phyloP scores from a whole-genome alignment of 805 yeast species.

The Starmerella vitae region DNA sequence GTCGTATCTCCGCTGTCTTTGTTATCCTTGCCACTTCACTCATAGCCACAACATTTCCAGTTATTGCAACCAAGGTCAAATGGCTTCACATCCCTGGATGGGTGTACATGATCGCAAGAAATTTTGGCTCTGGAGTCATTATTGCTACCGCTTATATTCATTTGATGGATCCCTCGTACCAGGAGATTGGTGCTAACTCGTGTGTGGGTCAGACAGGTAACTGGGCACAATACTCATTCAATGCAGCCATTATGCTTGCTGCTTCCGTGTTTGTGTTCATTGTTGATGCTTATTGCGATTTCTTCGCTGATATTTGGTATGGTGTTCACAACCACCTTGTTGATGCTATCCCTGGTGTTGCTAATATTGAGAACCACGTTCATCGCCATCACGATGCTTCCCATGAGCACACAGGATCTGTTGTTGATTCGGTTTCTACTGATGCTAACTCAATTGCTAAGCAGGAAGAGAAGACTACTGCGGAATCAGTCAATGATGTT shows the following conservation, averaged over 20 bases:
- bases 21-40: constrained; percentile 42
- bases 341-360: constrained; percentile 2
- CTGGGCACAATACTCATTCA: constrained; percentile 41
- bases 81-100: constrained; percentile 23
- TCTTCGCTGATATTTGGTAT: constrained; percentile 27
- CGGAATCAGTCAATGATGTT: constrained; percentile 28
- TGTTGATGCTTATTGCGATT: constrained; percentile 37
- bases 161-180: constrained; percentile 34
- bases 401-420: background rate
- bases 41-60: constrained; percentile 36
- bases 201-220: constrained; percentile 34
- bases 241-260: constrained; percentile 40
- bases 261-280: constrained; percentile 36
- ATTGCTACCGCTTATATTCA: constrained; percentile 66
- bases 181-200: constrained; percentile 24
- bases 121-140: constrained; percentile 67
- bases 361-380: background rate
- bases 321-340: constrained; percentile 18
- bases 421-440: constrained; percentile 4
- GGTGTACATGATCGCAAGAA: constrained; percentile 28
- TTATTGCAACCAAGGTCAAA: constrained; percentile 21
- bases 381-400: constrained; percentile 11
- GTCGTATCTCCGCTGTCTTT: constrained; percentile 44
- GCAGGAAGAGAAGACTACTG: constrained; percentile 1
- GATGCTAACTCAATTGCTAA: constrained; percentile 1